These are phyloP conservation scores for Aspergillus sp. DNA, from an alignment of 2,329 filamentous ascomycete genomes.

Conservation along the genomic window DNA sequence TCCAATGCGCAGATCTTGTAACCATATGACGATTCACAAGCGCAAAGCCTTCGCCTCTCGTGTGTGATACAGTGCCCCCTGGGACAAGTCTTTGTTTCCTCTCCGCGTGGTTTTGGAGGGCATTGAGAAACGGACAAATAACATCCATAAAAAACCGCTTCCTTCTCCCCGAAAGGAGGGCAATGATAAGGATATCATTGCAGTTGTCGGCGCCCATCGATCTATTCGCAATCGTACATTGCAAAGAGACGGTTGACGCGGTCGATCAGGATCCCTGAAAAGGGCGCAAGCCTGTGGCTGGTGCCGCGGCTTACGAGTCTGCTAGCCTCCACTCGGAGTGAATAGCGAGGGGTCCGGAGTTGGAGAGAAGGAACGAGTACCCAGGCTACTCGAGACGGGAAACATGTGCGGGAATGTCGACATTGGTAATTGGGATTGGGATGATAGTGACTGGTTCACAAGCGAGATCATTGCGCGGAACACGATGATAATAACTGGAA, in stretches of 20 bases:
- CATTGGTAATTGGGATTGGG: slow-evolving; percentile 11
- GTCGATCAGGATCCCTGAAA: slow-evolving; percentile 55
- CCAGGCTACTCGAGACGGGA: slow-evolving; percentile 42
- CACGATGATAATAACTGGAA: slow-evolving; percentile 31
- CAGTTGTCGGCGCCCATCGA: slow-evolving; percentile 56
- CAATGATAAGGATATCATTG: slow-evolving; percentile 23
- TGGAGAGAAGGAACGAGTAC: slow-evolving; percentile 38
- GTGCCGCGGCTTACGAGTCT: slow-evolving; percentile 53
- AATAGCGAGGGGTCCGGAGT: slow-evolving; percentile 23
- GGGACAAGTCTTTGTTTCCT: slow-evolving; percentile 95
- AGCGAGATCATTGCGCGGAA: slow-evolving; percentile 12
- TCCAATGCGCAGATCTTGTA: slow-evolving; percentile 14
- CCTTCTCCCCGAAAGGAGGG: slow-evolving; percentile 41
- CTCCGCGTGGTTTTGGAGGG: slow-evolving; percentile 62
- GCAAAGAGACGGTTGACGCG: slow-evolving; percentile 64
- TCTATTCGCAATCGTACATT: slow-evolving; percentile 50
- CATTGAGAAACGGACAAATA: slow-evolving; percentile 78
- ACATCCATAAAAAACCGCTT: slow-evolving; percentile 91
- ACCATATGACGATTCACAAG: slow-evolving; percentile 6
- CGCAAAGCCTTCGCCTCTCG: slow-evolving; percentile 55
- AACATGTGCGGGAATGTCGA: slow-evolving; percentile 48
- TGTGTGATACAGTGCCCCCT: slow-evolving; percentile 78
- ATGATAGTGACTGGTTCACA: slow-evolving; percentile 12
- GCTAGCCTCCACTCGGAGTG: slow-evolving; percentile 25
- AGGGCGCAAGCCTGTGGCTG: slow-evolving; percentile 52